Evolutionary conservation across 148 eudicot species (phyloP), one percentile per base, ranked within the genome.

Genomic region (Suaeda aralocaspica): DNA sequence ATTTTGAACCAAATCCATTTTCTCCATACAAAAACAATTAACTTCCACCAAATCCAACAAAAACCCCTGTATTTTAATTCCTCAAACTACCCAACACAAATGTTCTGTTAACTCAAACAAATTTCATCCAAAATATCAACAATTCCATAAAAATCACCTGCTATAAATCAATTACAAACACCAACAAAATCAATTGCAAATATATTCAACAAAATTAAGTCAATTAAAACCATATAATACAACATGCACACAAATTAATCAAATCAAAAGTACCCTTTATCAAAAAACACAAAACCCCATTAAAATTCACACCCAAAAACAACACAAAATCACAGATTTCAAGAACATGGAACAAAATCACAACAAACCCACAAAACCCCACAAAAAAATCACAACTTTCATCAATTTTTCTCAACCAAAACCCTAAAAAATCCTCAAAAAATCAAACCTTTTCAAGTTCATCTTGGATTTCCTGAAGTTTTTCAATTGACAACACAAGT

Each of bases 401-500:
- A 0, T 24, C 36, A 5, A 66, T 5, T 3, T 1, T 0, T 53
- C 18, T 19, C 2, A 14, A 18, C n/a, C 28, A 67, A 61, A 60
- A 19, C 1, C 4, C 15, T 59, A 15, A 31, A 28, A 24, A 2
- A 46, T 29, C 0, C 2, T 2, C 5, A 30, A 16, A 63, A 68
- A 39, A 44, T 48, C 30, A 64, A 28, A 91, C 99, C 81, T 95
- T 95, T 59, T 91, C 99, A 39, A 95, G 93, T 68, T 95, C 96
- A 65, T 95, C 99, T 72, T 95, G 99, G 52, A 89, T 77, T 75
- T 87, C 97, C 69, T 91, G 99, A 66, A 95, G 84, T 79, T 87
- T 95, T 64, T 91, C 96, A 41, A 95, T 82, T 44, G 91, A 86
- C 18, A 82, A 70, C 14, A 87, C 82, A 24, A 94, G 91, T 21